Evolutionary conservation across 169 alveolate genomes (phyloP).

Genomic region (Eimeria brunetti): DNA sequence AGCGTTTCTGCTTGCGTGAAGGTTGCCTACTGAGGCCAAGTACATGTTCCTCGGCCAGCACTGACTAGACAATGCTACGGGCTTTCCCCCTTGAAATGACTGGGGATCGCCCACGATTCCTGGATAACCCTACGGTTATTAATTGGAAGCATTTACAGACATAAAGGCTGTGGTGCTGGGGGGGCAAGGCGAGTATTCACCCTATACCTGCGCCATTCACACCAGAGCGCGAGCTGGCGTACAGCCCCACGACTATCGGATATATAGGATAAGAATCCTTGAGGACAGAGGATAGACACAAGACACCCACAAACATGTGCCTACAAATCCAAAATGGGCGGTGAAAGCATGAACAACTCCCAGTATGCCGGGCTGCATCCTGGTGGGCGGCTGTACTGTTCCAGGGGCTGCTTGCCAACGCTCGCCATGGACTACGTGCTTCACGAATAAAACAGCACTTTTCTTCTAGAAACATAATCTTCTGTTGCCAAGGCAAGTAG

Average conservation of each 20-base stretch:
- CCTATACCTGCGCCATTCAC: background rate
- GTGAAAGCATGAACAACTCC: background rate
- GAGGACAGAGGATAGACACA: background rate
- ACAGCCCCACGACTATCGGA: background rate
- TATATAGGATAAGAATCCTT: background rate
- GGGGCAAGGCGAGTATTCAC: too few relatives aligned
- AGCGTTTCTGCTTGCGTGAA: too few relatives aligned
- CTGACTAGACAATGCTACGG: too few relatives aligned
- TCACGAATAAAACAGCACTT: background rate
- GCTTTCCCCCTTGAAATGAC: background rate
- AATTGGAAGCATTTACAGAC: background rate
- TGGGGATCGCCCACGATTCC: too few relatives aligned
- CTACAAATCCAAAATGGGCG: background rate
- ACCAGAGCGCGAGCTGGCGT: background rate
- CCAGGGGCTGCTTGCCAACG: slow-evolving; percentile 11
- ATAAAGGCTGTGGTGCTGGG: background rate
- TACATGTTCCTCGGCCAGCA: too few relatives aligned
- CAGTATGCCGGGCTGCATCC: background rate
- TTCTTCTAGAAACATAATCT: background rate
- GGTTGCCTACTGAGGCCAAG: too few relatives aligned
- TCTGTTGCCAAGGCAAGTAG: background rate
- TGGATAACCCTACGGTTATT: background rate
- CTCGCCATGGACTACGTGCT: background rate
- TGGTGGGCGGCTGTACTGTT: background rate
- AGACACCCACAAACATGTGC: background rate